Base-by-base conservation (phyloP, 116 monocot genomes). In the Iris pallida region DNA sequence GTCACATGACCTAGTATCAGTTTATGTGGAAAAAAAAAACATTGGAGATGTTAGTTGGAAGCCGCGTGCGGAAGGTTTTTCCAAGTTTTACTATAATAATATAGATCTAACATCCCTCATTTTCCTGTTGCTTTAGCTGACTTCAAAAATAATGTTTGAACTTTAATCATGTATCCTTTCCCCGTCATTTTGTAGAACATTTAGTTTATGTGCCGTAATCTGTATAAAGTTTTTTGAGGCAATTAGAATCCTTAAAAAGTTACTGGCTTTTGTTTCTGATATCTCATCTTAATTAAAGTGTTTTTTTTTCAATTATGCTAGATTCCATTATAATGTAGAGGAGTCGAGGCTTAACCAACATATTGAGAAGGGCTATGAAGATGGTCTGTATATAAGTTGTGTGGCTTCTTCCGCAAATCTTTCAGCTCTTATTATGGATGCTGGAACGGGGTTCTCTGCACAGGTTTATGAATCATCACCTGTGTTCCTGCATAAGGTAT, bases 361-460 rank as follows among this genome's bases (percentile, higher is more conserved):
- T 79, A 78, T 92, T 19, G 87, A 97, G 58, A 92, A 92, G 78
- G 96, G 92, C 8, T 85, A 79, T 78, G 92, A 97, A 80, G 96
- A 97, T 80, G 96, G 96, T 15, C 53, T 97, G 16, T 83, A 79
- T 65, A 92, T 97, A 20, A 87, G 96, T 62, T 87, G 92, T 74
- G 96, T 97, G 47, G 89, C 96, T 44, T 92, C 92, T 64, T 70
- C 89, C 18, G 41, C 87, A 71, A 92, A 92, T 82, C 85, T 97
- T 45, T 97, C 92, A 92, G 96, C 96, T 8, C 92, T 92, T 17
- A 97, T 97, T 63, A 95, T 95, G 95, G 95, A 95, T 74, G 95
- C 95, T 43, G 95, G 95, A 64, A 95, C 95, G 6, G 89, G 90
- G 48, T 97, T 92, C 66, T 73, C 73, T 64, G 85, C 83, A 44